phyloP scores from a whole-genome alignment of 768 basidiomycete genomes.

The Phylloporus arenicola region DNA sequence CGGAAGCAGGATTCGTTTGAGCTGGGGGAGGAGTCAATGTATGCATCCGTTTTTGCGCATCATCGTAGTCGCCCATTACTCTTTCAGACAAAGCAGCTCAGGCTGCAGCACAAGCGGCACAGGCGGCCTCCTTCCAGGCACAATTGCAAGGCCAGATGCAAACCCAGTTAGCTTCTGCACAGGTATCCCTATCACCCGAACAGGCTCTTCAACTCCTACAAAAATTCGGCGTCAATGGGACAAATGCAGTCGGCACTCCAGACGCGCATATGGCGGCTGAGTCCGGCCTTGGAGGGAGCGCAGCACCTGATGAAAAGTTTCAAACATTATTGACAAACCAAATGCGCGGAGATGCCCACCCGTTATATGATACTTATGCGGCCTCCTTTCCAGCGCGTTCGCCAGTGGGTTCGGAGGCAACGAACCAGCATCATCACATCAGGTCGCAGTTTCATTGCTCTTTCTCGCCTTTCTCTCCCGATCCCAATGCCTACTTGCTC shows the following conservation, averaged over 20 bases:
- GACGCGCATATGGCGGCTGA: constrained; percentile 8
- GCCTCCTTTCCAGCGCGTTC: constrained; percentile 13
- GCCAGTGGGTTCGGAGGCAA: constrained; percentile 9
- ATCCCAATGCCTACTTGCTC: constrained; percentile 48
- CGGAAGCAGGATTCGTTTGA: constrained; percentile 83
- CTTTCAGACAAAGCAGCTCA: constrained; percentile 80
- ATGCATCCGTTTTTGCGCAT: background rate
- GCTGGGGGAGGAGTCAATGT: constrained; percentile 96
- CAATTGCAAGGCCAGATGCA: constrained; percentile 37
- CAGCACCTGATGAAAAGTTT: constrained; percentile 21
- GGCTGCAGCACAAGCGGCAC: constrained; percentile 79
- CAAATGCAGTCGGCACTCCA: constrained; percentile 22
- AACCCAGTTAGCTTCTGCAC: constrained; percentile 24
- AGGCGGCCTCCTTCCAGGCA: constrained; percentile 63
- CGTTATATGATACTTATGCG: constrained; percentile 21
- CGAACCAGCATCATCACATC: constrained; percentile 16
- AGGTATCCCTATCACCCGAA: constrained; percentile 45
- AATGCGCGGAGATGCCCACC: constrained; percentile 13
- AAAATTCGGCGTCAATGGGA: constrained; percentile 44
- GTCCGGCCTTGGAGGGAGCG: constrained; percentile 14
- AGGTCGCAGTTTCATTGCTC: constrained; percentile 20
- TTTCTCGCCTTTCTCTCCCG: constrained; percentile 80
- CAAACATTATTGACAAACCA: constrained; percentile 19
- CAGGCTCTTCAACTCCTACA: constrained; percentile 61
- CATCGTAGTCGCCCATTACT: constrained; percentile 3